Evolutionary conservation across 257 asterid species (phyloP).

Genomic region (Penstemon barbatus): DNA sequence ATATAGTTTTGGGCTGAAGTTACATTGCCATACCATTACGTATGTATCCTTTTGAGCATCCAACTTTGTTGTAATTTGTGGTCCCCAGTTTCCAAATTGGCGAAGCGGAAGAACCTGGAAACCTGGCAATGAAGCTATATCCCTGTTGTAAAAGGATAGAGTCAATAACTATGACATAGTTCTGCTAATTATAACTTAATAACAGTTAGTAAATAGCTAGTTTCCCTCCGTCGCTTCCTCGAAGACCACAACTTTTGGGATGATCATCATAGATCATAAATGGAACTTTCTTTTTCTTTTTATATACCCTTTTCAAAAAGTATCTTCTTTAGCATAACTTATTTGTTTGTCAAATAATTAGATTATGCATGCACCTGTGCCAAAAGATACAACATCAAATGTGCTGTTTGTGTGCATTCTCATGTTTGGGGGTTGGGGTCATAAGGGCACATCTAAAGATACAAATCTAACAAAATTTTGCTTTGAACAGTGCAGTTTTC

Average conservation of each 20-base stretch:
- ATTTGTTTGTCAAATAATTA: neutral
- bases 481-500: neutral
- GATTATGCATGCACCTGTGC: slow-evolving; percentile 17
- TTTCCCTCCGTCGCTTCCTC: neutral
- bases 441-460: neutral
- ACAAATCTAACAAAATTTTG: neutral
- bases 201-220: slow-evolving; percentile 9
- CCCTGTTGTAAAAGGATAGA: slow-evolving; percentile 48
- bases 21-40: slow-evolving; percentile 59
- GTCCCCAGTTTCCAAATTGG: slow-evolving; percentile 92
- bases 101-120: slow-evolving; percentile 93
- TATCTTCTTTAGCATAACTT: neutral
- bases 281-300: neutral
- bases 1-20: slow-evolving; percentile 1
- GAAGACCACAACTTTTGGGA: neutral
- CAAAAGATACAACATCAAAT: slow-evolving; percentile 7
- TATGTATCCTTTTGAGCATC: slow-evolving; percentile 86
- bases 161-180: slow-evolving; percentile 13
- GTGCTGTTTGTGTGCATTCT: neutral
- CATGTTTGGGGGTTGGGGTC: neutral
- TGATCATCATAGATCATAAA: neutral
- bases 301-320: neutral
- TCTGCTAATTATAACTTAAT: slow-evolving; percentile 15
- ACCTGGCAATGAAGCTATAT: slow-evolving; percentile 73
- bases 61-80: slow-evolving; percentile 66